Base-by-base conservation (phyloP, 2,329 filamentous ascomycete species). In the Fonsecaea monophora region DNA sequence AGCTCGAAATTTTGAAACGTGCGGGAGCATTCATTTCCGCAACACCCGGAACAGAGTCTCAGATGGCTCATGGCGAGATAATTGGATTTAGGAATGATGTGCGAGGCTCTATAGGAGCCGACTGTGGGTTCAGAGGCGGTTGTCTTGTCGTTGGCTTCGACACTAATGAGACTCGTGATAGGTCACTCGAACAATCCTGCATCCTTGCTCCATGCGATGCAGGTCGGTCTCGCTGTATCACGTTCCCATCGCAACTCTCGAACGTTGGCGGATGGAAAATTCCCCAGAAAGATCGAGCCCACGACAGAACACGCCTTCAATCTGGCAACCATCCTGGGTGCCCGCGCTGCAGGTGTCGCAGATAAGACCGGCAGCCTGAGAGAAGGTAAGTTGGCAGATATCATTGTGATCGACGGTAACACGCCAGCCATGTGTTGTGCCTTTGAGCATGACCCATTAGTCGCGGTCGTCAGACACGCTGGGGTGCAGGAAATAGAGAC, bases 1-100 rank as follows among this genome's bases (percentile, higher is more conserved):
- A 60, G 25, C 37, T 60, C 15, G 42, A 53, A 5, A 60, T 53
- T 18, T 53, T 60, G 40, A 42, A 37, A 48, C 13, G 30, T 2
- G 53, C 58, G 15, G 30, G 45, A n/a, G 45, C 45, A 32, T 60
- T 40, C 30, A 21, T 61, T 21, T 21, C 59, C n/a, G 34, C 59
- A 18, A 53, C 45, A 30, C 48, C 57, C 4, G 59, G n/a, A 0
- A 54, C 48, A 8, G 59, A 61, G 21, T 61, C 45, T 32, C 59
- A 61, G 32, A 54, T 61, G 59, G 59, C 59, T 53, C 59, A 61
- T 13, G 59, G 45, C 50, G 59, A 61, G 34, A 32, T 61, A 18
- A n/a, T 40, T 1, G 48, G 45, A 8, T 53, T 61, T 35, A 25
- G 59, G 18, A 53, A 53, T 38, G 34, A 53, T 13, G 45, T 53